Evolutionary conservation across 2,329 filamentous ascomycete genomes (phyloP).

Genomic region (Paecilomyces formosus): DNA sequence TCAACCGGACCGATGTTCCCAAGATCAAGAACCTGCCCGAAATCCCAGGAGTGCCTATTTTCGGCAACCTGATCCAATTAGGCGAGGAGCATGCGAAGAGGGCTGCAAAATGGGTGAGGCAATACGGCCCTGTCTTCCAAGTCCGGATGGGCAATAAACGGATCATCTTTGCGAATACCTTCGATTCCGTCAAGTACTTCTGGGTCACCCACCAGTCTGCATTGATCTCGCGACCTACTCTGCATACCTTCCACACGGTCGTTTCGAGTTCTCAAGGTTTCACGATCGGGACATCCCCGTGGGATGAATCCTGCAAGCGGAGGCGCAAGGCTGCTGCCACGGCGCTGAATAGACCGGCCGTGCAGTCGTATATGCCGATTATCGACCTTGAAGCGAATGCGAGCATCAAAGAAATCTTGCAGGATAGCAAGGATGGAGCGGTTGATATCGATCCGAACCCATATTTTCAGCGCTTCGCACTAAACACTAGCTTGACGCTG

Average conservation of each 20-base stretch:
- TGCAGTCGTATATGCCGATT: conserved; percentile 74
- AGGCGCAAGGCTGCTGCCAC: conserved; percentile 72
- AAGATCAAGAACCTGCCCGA: conserved; percentile 57
- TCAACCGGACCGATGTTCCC: conserved; percentile 48
- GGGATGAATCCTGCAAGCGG: conserved; percentile 73
- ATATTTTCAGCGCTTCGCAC: conserved; percentile 67
- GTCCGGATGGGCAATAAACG: conserved; percentile 35
- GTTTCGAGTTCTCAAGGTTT: conserved; percentile 70
- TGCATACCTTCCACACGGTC: conserved; percentile 76
- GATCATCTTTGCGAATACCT: conserved; percentile 71
- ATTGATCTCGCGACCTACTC: conserved; percentile 67
- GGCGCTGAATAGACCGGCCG: conserved; percentile 66
- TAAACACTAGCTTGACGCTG: conserved; percentile 69
- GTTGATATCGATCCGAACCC: conserved; percentile 62
- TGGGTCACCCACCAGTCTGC: conserved; percentile 75
- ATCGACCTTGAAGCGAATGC: conserved; percentile 68
- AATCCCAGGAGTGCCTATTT: conserved; percentile 54
- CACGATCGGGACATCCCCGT: conserved; percentile 76
- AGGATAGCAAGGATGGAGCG: conserved; percentile 55
- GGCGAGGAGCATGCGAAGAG: conserved; percentile 51
- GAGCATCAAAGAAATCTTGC: conserved; percentile 64
- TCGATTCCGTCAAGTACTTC: conserved; percentile 62
- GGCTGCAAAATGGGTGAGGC: conserved; percentile 50
- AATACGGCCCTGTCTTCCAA: conserved; percentile 60
- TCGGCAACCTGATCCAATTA: conserved; percentile 57